A percentile compares a stretch with the other conserved stretches of the same genome.
These are phyloP conservation scores for Backusella westeae DNA, from an alignment of 192 early-diverging fungal species.

Conservation along the genomic window DNA sequence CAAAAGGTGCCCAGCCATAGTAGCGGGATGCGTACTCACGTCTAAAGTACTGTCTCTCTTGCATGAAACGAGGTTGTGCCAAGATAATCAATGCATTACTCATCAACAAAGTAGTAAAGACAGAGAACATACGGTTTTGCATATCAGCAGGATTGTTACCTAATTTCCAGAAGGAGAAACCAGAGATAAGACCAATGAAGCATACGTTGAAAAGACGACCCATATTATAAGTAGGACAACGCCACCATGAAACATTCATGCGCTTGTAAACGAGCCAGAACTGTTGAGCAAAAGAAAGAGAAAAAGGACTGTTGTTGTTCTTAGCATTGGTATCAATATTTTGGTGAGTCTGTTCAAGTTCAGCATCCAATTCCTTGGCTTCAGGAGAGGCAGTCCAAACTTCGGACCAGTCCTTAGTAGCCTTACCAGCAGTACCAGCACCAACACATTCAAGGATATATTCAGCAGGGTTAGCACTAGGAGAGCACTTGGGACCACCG, in stretches of 20 bases:
- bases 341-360: constrained; percentile 52
- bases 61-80: constrained; percentile 63
- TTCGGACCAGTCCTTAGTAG: constrained; percentile 67
- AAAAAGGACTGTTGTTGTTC: constrained; percentile 16
- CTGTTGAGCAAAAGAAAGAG: constrained; percentile 42
- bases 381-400: constrained; percentile 67
- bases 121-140: constrained; percentile 56
- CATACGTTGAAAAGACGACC: constrained; percentile 57
- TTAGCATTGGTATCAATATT: constrained; percentile 5
- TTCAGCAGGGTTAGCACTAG: constrained; percentile 78
- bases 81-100: constrained; percentile 60
- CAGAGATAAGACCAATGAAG: constrained; percentile 58
- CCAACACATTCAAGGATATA: constrained; percentile 85
- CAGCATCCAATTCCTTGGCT: constrained; percentile 36
- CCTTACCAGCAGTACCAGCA: constrained; percentile 51
- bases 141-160: constrained; percentile 50
- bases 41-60: constrained; percentile 56
- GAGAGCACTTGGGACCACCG: constrained; percentile 67
- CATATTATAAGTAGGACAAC: constrained; percentile 68
- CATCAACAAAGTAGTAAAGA: constrained; percentile 42
- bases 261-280: constrained; percentile 56
- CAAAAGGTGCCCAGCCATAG: constrained; percentile 65
- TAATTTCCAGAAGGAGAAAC: constrained; percentile 68
- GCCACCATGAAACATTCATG: constrained; percentile 70
- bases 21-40: constrained; percentile 62